Percentiles rank a stretch among this genome's conserved stretches.
phyloP scores from a whole-genome alignment of 1,284 basidiomycete genomes.

The Acaromyces ingoldii region DNA sequence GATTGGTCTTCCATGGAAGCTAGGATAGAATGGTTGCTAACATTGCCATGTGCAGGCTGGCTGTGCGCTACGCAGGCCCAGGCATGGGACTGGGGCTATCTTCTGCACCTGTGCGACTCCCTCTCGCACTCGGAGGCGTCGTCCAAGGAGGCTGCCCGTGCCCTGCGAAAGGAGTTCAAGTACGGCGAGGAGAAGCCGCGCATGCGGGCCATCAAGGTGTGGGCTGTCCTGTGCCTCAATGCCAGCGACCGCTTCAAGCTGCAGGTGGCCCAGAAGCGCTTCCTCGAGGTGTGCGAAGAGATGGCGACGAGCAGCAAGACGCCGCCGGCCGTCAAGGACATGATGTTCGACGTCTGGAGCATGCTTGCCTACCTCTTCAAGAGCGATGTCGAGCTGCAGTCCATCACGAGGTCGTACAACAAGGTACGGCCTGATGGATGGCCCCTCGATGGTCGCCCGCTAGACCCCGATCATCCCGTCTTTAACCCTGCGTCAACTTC shows the following conservation, averaged over 20 bases:
- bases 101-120: constrained; percentile 21
- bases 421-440: constrained; percentile 30
- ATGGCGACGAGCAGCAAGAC: constrained; percentile 30
- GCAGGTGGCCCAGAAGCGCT: constrained; percentile 38
- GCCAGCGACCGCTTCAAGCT: constrained; percentile 31
- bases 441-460: constrained; percentile 27
- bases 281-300: constrained; percentile 37
- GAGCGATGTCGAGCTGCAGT: constrained; percentile 22
- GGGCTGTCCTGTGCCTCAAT: constrained; percentile 37
- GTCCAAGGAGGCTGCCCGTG: constrained; percentile 38
- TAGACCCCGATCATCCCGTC: constrained; percentile 11
- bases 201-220: constrained; percentile 29
- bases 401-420: constrained; percentile 41
- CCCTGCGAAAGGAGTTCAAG: constrained; percentile 43
- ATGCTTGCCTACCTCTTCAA: constrained; percentile 39
- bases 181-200: constrained; percentile 22
- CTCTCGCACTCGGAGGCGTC: constrained; percentile 31
- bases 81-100: constrained; percentile 27
- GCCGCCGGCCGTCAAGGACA: constrained; percentile 30
- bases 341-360: constrained; percentile 30
- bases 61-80: constrained; percentile 17
- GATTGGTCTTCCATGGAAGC: neutral
- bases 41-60: constrained; percentile 17
- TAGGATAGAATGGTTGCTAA: constrained; percentile 15
- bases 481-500: constrained; percentile 9